phyloP scores from a whole-genome alignment of 345 rosid genomes.

The Adansonia digitata region DNA sequence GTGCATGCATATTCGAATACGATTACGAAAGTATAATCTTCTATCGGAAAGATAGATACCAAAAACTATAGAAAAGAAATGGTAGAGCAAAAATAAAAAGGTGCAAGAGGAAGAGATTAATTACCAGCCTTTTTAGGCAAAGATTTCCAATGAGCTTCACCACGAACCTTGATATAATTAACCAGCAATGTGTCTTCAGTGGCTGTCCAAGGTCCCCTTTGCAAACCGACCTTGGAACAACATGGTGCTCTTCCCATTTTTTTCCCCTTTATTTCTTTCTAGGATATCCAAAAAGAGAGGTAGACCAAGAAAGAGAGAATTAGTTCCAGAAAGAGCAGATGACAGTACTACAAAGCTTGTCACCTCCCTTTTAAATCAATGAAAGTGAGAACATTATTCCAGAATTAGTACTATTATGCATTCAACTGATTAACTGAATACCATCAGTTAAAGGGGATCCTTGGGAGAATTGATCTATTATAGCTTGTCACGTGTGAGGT shows the following conservation, averaged over 20 bases:
- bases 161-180: slow-evolving; percentile 28
- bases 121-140: slow-evolving; percentile 40
- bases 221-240: slow-evolving; percentile 38
- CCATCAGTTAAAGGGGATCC: no score
- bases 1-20: no score
- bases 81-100: no score
- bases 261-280: neutral
- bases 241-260: slow-evolving; percentile 49
- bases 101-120: neutral
- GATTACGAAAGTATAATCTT: no score
- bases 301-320: neutral
- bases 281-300: no score
- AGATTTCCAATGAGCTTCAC: slow-evolving; percentile 46
- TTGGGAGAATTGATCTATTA: no score
- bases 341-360: neutral
- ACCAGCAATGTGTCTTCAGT: slow-evolving; percentile 35
- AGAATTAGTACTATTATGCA: neutral
- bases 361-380: neutral
- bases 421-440: no score
- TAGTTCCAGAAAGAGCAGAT: neutral
- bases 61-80: no score
- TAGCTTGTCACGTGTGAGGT: no score
- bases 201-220: slow-evolving; percentile 42
- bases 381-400: neutral
- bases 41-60: no score